Evolutionary conservation across 257 asterid genomes (phyloP), one percentile per base, ranked within the genome.

Genomic region (Apocynum venetum): DNA sequence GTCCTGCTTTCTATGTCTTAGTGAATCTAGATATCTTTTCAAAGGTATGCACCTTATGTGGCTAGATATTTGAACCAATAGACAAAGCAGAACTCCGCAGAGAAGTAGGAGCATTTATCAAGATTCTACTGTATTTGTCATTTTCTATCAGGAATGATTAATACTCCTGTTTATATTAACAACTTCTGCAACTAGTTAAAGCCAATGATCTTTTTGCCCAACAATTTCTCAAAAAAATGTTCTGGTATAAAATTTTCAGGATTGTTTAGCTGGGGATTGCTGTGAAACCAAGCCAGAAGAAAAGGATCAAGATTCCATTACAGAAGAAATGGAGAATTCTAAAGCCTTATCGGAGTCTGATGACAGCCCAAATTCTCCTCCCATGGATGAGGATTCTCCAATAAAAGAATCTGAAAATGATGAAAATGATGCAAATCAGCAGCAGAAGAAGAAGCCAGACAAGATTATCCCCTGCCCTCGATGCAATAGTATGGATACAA

Each of bases 401-500:
- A 65, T 78, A 1, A 86, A 63, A 38, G 79, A 84, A 73, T 57
- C 81, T 71, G 75, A 79, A 8, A 80, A 85, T 78, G 25, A 72
- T 48, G 96, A 88, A 77, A 78, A 47, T 43, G 92, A 83, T 73
- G 76, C 84, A 14, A 73, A 78, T 10, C 88, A 85, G 73, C 89
- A 85, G 73, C 89, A 85, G 64, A 90, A 89, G 82, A 94, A 92
- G 84, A 94, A 89, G 85, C 97, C 97, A 0, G 98, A 94, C 84
- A 92, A 90, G 66, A 89, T 92, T 81, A 85, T 94, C 9, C 97
- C 98, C 4, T 92, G 98, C 84, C 98, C 98, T 3, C 98, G 98
- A 57, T 94, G 98, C 82, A 92, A 83, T 55, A 94, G 98, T 87
- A 87, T 83, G 93, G 98, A 92, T 71, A 94, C 98, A 4, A 94